Percentiles rank a stretch among this genome's conserved stretches.
These are phyloP conservation scores for Dorcoceras hygrometricum DNA, from an alignment of 257 asterid genomes.

Conservation along the genomic window DNA sequence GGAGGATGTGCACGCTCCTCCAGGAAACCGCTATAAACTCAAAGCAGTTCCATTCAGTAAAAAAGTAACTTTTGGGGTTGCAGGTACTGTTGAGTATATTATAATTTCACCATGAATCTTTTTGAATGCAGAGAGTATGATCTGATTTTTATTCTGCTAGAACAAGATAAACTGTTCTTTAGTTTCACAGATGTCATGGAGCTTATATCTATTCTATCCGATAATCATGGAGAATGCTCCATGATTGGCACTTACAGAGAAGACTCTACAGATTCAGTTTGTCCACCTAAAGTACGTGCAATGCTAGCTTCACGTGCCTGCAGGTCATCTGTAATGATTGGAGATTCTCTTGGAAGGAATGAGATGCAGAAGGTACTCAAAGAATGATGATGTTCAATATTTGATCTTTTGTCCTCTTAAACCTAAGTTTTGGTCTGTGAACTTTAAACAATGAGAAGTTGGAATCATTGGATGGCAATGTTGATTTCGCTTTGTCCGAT, in stretches of 20 bases:
- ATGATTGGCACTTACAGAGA: conserved; percentile 61
- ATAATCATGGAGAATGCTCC: conserved; percentile 82
- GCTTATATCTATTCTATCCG: conserved; percentile 70
- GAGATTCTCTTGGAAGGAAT: conserved; percentile 82
- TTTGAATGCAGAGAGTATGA: conserved; percentile 12
- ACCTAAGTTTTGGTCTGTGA: not conserved
- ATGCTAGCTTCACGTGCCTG: conserved; percentile 99
- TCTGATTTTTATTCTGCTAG: not conserved
- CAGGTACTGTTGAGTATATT: conserved; percentile 42
- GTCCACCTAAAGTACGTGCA: conserved; percentile 87
- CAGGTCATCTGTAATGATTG: conserved; percentile 86
- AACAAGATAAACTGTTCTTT: not conserved
- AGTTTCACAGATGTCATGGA: conserved; percentile 68
- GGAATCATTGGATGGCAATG: not conserved
- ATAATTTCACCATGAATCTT: not conserved
- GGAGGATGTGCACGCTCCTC: conserved; percentile 81
- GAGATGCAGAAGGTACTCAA: conserved; percentile 84
- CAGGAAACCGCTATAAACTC: conserved; percentile 73
- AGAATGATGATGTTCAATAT: not conserved
- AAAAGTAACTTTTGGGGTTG: conserved; percentile 74
- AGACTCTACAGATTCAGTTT: conserved; percentile 73
- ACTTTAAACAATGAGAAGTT: not conserved
- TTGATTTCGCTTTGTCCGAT: not conserved
- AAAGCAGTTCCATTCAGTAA: conserved; percentile 98
- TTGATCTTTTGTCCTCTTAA: not conserved